phyloP scores from a whole-genome alignment of 2,329 filamentous ascomycete species.

The Simplicillium sp. region DNA sequence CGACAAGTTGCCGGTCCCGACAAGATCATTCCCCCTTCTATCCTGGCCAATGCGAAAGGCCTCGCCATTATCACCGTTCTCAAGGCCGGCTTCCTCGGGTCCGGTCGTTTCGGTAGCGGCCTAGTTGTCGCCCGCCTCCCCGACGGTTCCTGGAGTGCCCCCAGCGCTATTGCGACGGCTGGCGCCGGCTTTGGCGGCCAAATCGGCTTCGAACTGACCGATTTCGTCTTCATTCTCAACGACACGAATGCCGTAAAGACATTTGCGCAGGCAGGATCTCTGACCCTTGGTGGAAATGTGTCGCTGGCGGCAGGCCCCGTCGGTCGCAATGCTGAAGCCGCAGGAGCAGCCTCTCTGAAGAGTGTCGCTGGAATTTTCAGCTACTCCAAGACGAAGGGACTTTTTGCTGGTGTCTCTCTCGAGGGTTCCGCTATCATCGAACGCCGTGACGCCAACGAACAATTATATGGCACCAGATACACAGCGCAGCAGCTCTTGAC shows the following conservation, averaged over 20 bases:
- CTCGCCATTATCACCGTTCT: constrained; percentile 80
- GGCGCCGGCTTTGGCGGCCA: constrained; percentile 79
- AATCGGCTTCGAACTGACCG: constrained; percentile 79
- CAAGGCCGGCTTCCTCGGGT: constrained; percentile 80
- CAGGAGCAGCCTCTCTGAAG: constrained; percentile 83
- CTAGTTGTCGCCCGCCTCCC: constrained; percentile 71
- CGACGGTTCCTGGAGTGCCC: constrained; percentile 73
- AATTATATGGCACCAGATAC: constrained; percentile 77
- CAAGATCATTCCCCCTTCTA: constrained; percentile 87
- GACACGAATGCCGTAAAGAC: constrained; percentile 82
- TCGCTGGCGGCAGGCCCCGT: constrained; percentile 91
- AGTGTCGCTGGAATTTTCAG: constrained; percentile 88
- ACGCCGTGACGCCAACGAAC: constrained; percentile 92
- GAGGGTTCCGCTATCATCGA: constrained; percentile 92
- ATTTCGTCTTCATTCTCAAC: constrained; percentile 98
- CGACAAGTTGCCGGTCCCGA: constrained; percentile 89
- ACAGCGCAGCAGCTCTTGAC: constrained; percentile 75
- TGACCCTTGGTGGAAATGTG: constrained; percentile 93
- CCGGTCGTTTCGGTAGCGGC: constrained; percentile 71
- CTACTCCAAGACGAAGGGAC: constrained; percentile 95
- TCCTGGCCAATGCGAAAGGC: constrained; percentile 87
- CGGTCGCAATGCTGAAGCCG: constrained; percentile 90
- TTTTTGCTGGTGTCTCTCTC: constrained; percentile 91
- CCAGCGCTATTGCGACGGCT: constrained; percentile 70
- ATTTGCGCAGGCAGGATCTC: constrained; percentile 82